Evolutionary conservation across 495 filamentous ascomycete genomes (phyloP), one percentile per base, ranked within the genome.

Genomic region (Trichocladium uniseriatum): DNA sequence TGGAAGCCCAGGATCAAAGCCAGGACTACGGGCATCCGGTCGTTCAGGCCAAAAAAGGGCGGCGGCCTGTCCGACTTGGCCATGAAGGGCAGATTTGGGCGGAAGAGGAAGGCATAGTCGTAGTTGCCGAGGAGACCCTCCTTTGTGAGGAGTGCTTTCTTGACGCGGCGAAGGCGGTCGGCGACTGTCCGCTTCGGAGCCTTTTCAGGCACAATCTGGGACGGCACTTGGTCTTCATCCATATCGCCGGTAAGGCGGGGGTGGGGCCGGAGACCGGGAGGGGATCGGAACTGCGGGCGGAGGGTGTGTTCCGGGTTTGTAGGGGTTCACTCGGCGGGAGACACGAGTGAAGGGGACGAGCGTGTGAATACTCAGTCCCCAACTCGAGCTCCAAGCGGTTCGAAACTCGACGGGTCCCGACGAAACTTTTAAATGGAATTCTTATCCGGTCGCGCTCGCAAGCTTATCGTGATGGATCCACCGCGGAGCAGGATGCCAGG

Each of bases 41-140:
- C 87, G 52, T 95, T 76, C 15, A 94, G 79, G 19, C 87, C 90
- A 63, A 94, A 95, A 68, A 95, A 95, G 19, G 89, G 89, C 6
- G 84, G 79, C 2, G 77, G 70, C 52, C 73, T 68, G 32, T 71
- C 72, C 1, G 73, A 57, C 61, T 79, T 83, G 53, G 76, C 80
- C 72, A 91, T 80, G 68, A 94, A 95, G 3, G 89, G 90, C 11
- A 95, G 61, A 48, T 87, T 86, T 5, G 90, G 90, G 37, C 72
- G 78, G 66, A 89, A 89, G 38, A 75, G 66, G 52, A 78, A 72
- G 45, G 38, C 67, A 78, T 95, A 95, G 70, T 95, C 87, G 62
- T 95, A 95, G 54, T 81, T 72, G 28, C 89, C 89, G 51, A 95
- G 62, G 24, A 95, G 73, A 8, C 89, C 89, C 1, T 89, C 80